Evolutionary conservation across 176 grass and related monocot species (phyloP), one percentile per base, ranked within the genome.

Genomic region (Avena eriantha): DNA sequence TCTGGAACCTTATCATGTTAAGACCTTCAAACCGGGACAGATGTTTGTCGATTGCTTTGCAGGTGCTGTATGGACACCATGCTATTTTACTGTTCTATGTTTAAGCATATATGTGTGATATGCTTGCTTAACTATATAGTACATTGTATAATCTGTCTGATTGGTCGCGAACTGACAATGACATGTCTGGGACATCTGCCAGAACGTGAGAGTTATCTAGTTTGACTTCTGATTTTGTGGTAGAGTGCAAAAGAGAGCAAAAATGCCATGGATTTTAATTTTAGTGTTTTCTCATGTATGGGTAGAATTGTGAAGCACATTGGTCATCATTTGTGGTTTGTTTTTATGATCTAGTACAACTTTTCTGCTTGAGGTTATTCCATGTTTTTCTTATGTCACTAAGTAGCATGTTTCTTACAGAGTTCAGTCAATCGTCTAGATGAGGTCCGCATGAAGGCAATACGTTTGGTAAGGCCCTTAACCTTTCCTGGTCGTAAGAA

Each of bases 401-500:
- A 76, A 79, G 60, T 78, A 82, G 57, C 78, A 58, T 88, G 29
- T 82, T 83, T 86, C 10, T 69, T 83, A 83, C 84, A 98, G 96
- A 98, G 90, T 94, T 85, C 96, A 83, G 89, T 92, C 66, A 88
- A 98, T 92, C 86, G 85, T 83, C 33, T 92, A 60, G 93, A 95
- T 77, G 96, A 95, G 78, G 93, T 98, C 51, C 87, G 96, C 76
- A 95, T 93, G 88, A 98, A 95, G 89, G 96, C 96, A 84, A 98
- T 95, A 93, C 96, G 96, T 70, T 86, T 98, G 93, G 96, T 98
- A 95, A 90, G 82, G 82, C 21, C 77, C 73, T 58, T 47, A 71
- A 47, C 60, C 72, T 12, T 83, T 19, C 29, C 10, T 86, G 31
- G 45, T 87, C 70, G n/a, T 85, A 46, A 61, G 41, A 71, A 47